Conservation (phyloP, 2,329 filamentous ascomycete genomes). For the Fusarium liriodendri region DNA sequence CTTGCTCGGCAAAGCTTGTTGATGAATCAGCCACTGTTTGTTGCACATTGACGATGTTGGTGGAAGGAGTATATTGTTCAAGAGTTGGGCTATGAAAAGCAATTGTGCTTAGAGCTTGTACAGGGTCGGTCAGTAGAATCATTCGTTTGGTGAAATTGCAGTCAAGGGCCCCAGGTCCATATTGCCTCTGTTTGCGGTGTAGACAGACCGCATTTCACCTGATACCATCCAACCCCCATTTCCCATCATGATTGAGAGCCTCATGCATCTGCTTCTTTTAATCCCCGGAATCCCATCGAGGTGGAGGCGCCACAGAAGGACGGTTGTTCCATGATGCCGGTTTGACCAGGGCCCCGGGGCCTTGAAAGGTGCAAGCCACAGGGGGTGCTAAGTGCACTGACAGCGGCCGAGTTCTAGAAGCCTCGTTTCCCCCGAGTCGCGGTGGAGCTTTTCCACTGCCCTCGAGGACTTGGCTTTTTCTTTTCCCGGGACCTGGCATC, state of each 20-base stretch:
- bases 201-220: not conserved
- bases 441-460: slow-evolving; percentile 23
- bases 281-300: not conserved
- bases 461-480: slow-evolving; percentile 14
- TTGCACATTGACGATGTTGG: not conserved
- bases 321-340: not conserved
- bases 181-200: not conserved
- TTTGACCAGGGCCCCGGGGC: not conserved
- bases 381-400: slow-evolving; percentile 17
- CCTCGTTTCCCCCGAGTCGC: slow-evolving; percentile 4
- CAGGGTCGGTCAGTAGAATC: not conserved
- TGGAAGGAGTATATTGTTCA: not conserved
- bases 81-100: not conserved
- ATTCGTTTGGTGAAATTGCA: not conserved
- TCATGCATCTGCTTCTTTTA: not conserved
- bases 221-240: not conserved
- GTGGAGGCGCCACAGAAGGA: slow-evolving; percentile 7
- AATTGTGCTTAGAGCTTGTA: not conserved
- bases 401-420: slow-evolving; percentile 36
- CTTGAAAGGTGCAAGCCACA: slow-evolving; percentile 1
- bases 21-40: slow-evolving; percentile 17
- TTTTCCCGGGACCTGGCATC: slow-evolving; percentile 24
- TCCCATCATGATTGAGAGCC: not conserved
- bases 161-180: not conserved
- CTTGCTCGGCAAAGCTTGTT: not conserved